These are phyloP conservation scores for Coleophoma cylindrospora DNA, from an alignment of 2,329 filamentous ascomycete genomes.

Conservation along the genomic window DNA sequence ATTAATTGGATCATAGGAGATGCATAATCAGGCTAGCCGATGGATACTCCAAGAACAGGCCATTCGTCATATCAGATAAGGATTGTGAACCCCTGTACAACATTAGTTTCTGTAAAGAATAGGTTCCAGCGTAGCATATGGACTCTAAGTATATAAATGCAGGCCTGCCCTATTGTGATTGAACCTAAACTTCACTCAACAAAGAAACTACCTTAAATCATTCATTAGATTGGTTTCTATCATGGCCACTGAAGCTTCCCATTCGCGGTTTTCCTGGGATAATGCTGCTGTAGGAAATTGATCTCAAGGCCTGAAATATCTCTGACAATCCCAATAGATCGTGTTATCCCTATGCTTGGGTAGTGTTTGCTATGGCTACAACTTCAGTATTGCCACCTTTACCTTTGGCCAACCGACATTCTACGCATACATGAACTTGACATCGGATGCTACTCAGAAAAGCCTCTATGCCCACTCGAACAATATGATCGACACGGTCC, in stretches of 20 bases:
- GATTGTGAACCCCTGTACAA: too few relatives aligned
- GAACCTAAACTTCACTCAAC: too few relatives aligned
- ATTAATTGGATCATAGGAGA: too few relatives aligned
- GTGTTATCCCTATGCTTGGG: neutral
- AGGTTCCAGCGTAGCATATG: too few relatives aligned
- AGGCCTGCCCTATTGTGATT: too few relatives aligned
- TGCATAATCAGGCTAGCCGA: too few relatives aligned
- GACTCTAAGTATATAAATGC: too few relatives aligned
- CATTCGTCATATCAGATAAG: too few relatives aligned
- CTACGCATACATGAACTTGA: neutral
- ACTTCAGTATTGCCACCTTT: neutral
- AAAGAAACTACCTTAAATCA: too few relatives aligned
- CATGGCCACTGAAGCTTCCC: neutral
- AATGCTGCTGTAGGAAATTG: neutral
- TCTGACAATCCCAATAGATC: neutral
- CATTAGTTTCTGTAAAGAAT: too few relatives aligned
- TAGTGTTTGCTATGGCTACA: neutral
- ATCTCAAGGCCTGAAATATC: neutral
- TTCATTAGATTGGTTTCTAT: neutral
- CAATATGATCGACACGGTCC: neutral
- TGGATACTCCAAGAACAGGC: too few relatives aligned
- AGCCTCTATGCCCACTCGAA: neutral
- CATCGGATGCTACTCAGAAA: neutral
- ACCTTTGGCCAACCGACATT: slow-evolving; percentile 1
- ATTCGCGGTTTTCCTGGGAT: neutral